Evolutionary conservation across 257 asterid species (phyloP).

Genomic region (Striga asiatica): DNA sequence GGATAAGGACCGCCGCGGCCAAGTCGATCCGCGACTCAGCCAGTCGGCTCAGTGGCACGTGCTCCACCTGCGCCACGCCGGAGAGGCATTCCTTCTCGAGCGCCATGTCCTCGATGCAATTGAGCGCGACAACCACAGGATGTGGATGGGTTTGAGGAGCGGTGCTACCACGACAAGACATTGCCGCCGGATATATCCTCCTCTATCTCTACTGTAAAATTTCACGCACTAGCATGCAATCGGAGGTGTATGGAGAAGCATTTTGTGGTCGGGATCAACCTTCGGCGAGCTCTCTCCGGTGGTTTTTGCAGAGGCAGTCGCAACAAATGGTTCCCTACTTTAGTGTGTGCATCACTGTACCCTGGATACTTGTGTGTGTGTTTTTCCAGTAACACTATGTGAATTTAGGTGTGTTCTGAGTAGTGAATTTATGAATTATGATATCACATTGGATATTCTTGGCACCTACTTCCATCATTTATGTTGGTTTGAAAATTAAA

Average conservation of each 20-base stretch:
- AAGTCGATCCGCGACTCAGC: constrained; percentile 80
- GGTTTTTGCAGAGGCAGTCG: too few species aligned
- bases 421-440: too few species aligned
- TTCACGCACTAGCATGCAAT: constrained; percentile 13
- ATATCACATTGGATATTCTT: too few species aligned
- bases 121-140: constrained; percentile 71
- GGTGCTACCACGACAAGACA: constrained; percentile 29
- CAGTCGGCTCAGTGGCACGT: constrained; percentile 82
- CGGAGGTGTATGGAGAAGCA: not conserved
- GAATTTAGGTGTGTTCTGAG: too few species aligned
- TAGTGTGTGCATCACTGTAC: too few species aligned
- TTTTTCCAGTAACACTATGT: too few species aligned
- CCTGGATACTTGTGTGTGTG: too few species aligned
- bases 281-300: too few species aligned
- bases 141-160: constrained; percentile 26
- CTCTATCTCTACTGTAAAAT: constrained; percentile 4
- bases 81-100: constrained; percentile 69
- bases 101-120: constrained; percentile 68
- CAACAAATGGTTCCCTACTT: too few species aligned
- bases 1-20: constrained; percentile 74
- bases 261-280: not conserved
- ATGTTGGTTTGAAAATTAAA: too few species aligned
- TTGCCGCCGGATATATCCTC: constrained; percentile 35
- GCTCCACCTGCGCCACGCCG: constrained; percentile 66
- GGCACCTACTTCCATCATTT: too few species aligned